These are phyloP conservation scores for Durotheca rogersii DNA, from an alignment of 495 filamentous ascomycete species.

Conservation along the genomic window DNA sequence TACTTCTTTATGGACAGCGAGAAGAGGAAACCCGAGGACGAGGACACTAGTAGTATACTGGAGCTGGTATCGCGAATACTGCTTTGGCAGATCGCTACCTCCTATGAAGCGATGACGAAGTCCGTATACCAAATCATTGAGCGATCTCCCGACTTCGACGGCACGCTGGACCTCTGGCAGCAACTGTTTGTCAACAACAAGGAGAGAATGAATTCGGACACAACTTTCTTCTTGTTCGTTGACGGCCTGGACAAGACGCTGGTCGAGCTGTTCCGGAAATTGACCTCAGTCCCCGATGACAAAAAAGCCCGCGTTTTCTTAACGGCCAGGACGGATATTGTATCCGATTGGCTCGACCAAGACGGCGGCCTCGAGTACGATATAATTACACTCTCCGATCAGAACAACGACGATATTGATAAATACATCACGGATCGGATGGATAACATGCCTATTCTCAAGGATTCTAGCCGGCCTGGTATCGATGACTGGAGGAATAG, in stretches of 20 bases:
- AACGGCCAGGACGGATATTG: slow-evolving; percentile 16
- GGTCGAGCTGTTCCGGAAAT: slow-evolving; percentile 30
- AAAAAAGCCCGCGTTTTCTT: slow-evolving; percentile 29
- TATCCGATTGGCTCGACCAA: slow-evolving; percentile 14
- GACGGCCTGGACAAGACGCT: slow-evolving; percentile 35
- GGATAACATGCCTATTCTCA: slow-evolving; percentile 32
- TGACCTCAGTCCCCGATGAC: slow-evolving; percentile 24
- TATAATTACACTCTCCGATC: slow-evolving; percentile 27
- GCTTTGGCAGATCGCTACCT: slow-evolving; percentile 42
- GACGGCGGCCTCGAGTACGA: slow-evolving; percentile 8
- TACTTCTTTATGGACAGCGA: slow-evolving; percentile 47
- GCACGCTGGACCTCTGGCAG: slow-evolving; percentile 33
- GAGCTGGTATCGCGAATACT: slow-evolving; percentile 35
- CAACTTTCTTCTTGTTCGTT: slow-evolving; percentile 42
- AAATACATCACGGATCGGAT: slow-evolving; percentile 38
- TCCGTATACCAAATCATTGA: slow-evolving; percentile 39
- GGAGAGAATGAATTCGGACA: slow-evolving; percentile 36
- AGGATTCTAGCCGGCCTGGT: slow-evolving; percentile 23
- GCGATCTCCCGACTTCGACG: slow-evolving; percentile 30
- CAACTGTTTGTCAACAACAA: slow-evolving; percentile 39
- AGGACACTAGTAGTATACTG: slow-evolving; percentile 15
- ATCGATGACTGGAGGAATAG: slow-evolving; percentile 37
- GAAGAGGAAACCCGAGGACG: slow-evolving; percentile 34
- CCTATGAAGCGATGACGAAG: slow-evolving; percentile 42
- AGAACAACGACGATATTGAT: slow-evolving; percentile 37